Conservation (phyloP, 352 stramenopile species). For the Phytophthora vignae region DNA sequence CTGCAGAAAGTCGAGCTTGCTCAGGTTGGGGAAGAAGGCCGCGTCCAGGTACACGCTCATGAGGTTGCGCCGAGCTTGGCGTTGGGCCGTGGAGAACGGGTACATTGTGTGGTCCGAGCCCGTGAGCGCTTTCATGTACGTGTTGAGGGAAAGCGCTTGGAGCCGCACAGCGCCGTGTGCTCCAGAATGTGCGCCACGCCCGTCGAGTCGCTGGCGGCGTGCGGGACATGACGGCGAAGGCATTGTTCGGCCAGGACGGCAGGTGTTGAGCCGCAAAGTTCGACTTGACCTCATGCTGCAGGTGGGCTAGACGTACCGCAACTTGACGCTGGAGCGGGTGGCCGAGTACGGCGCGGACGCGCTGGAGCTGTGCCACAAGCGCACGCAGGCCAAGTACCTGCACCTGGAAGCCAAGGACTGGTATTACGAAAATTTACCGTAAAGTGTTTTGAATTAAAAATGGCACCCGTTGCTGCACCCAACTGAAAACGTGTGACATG, state of each 20-base stretch:
- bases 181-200: constrained; percentile 99
- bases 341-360: too few species aligned
- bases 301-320: too few species aligned
- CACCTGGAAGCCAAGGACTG: too few species aligned
- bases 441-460: too few species aligned
- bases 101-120: constrained; percentile 99
- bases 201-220: constrained; percentile 96
- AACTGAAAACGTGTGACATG: too few species aligned
- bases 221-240: constrained; percentile 96
- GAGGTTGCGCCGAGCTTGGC: constrained; percentile 97
- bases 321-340: too few species aligned
- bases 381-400: too few species aligned
- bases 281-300: too few species aligned
- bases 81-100: constrained; percentile 98
- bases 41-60: constrained; percentile 98
- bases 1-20: constrained; percentile 78
- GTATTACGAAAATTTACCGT: too few species aligned
- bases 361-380: too few species aligned
- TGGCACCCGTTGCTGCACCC: too few species aligned
- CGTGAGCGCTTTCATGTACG: constrained; percentile 99
- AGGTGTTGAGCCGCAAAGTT: too few species aligned
- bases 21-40: constrained; percentile 95
- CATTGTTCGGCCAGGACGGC: constrained; percentile 89
- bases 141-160: constrained; percentile 98
- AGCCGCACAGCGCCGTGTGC: constrained; percentile 95